These are phyloP conservation scores for Lizonia empirigonia DNA, from an alignment of 2,329 filamentous ascomycete species.

Conservation along the genomic window DNA sequence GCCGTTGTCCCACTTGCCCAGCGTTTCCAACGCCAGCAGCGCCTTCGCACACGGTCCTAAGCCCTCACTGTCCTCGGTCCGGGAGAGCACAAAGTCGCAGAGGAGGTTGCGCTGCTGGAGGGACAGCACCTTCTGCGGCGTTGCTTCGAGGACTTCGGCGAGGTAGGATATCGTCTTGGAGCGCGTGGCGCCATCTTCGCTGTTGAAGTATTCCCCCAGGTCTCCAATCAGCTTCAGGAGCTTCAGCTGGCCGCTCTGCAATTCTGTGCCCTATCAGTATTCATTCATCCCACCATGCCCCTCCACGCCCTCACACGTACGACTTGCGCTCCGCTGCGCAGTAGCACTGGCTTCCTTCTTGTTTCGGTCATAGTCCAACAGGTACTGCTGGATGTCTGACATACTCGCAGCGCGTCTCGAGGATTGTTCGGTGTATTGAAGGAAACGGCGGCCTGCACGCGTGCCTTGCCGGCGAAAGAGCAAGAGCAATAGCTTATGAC, in stretches of 20 bases:
- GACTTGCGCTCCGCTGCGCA: conserved; percentile 51
- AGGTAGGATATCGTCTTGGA: conserved; percentile 63
- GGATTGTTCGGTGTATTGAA: conserved; percentile 6
- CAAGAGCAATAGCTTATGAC: conserved; percentile 24
- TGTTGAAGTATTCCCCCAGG: conserved; percentile 69
- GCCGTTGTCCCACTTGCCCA: conserved; percentile 64
- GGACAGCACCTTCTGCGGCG: conserved; percentile 62
- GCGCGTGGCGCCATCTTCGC: conserved; percentile 65
- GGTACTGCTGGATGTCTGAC: conserved; percentile 60
- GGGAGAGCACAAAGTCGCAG: conserved; percentile 67
- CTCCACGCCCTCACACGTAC: conserved; percentile 32
- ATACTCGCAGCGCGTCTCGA: conserved; percentile 43
- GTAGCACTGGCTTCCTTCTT: conserved; percentile 53
- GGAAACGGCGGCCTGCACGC: conserved; percentile 11
- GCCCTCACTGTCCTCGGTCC: conserved; percentile 61
- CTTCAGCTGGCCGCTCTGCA: conserved; percentile 65
- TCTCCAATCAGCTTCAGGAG: conserved; percentile 67
- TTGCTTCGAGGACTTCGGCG: conserved; percentile 56
- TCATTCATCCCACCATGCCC: conserved; percentile 19
- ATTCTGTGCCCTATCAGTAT: conserved; percentile 51
- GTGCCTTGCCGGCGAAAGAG: conserved; percentile 16
- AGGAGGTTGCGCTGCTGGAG: conserved; percentile 65
- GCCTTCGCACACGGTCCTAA: conserved; percentile 64
- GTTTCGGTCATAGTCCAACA: conserved; percentile 57
- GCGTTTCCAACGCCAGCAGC: conserved; percentile 63